Conservation (phyloP, 805 yeast genomes). For the Teunomyces pallodes region DNA sequence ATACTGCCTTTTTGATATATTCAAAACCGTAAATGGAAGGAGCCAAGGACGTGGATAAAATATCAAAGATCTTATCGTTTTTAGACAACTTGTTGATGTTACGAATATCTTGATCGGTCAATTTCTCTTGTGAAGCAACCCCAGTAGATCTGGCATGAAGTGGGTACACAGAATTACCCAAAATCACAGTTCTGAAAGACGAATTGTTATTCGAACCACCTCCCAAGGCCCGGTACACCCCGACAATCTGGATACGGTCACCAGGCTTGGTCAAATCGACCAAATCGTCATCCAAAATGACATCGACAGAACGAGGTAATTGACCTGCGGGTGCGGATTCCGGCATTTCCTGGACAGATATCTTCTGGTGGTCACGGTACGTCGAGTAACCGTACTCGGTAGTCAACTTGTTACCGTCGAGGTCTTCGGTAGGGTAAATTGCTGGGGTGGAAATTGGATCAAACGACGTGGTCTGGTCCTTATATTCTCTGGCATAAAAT, state of each 20-base stretch:
- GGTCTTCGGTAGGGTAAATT: conserved; percentile 88
- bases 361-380: conserved; percentile 89
- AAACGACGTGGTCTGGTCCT: conserved; percentile 89
- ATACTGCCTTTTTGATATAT: conserved; percentile 83
- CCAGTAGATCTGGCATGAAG: conserved; percentile 86
- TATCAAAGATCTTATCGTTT: conserved; percentile 68
- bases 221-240: conserved; percentile 90
- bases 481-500: conserved; percentile 87
- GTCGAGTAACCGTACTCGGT: conserved; percentile 94
- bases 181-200: conserved; percentile 75
- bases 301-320: conserved; percentile 88
- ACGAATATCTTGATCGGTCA: conserved; percentile 81
- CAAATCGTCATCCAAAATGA: conserved; percentile 90
- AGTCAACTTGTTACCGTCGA: conserved; percentile 80
- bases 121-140: conserved; percentile 63
- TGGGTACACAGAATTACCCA: conserved; percentile 88
- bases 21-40: conserved; percentile 96
- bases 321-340: conserved; percentile 98
- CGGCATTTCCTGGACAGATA: conserved; percentile 96
- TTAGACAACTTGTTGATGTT: conserved; percentile 79
- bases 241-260: conserved; percentile 90
- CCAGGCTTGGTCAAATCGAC: conserved; percentile 95
- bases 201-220: conserved; percentile 59
- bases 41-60: conserved; percentile 82
- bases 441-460: conserved; percentile 81